Conservation (phyloP, 257 asterid genomes). For the Nemophila menziesii region DNA sequence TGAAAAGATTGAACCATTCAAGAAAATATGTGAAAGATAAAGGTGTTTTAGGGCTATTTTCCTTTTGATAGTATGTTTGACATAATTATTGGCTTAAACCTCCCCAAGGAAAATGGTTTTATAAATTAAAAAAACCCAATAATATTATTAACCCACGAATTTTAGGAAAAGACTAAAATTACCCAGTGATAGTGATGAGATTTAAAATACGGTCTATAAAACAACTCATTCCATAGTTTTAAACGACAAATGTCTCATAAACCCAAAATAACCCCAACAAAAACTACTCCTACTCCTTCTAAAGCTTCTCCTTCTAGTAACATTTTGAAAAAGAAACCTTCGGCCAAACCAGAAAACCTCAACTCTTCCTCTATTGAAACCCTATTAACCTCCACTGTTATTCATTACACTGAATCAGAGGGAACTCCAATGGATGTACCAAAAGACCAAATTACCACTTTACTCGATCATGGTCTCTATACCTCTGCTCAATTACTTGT, state of each 20-base stretch:
- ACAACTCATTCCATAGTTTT: background rate
- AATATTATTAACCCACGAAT: too few species aligned
- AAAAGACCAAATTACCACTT: constrained; percentile 55
- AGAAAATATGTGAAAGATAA: too few species aligned
- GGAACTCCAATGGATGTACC: constrained; percentile 51
- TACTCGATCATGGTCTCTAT: constrained; percentile 78
- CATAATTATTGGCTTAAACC: too few species aligned
- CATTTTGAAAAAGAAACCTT: background rate
- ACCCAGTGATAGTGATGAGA: too few species aligned
- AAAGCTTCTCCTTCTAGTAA: background rate
- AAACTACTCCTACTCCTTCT: background rate
- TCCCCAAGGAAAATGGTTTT: too few species aligned
- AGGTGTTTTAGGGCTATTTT: too few species aligned
- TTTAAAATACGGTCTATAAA: too few species aligned
- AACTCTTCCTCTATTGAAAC: background rate
- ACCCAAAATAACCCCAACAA: background rate
- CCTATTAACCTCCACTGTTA: background rate
- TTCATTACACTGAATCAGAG: background rate
- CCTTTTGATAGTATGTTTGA: too few species aligned
- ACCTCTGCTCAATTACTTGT: constrained; percentile 84
- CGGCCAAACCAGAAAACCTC: background rate
- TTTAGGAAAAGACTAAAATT: too few species aligned
- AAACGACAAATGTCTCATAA: background rate
- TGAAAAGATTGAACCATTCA: too few species aligned
- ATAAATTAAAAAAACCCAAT: too few species aligned